A percentile compares a stretch with the other conserved stretches of the same genome.
Conservation (phyloP, 805 yeast genomes). For the Starmera dryadoides region DNA sequence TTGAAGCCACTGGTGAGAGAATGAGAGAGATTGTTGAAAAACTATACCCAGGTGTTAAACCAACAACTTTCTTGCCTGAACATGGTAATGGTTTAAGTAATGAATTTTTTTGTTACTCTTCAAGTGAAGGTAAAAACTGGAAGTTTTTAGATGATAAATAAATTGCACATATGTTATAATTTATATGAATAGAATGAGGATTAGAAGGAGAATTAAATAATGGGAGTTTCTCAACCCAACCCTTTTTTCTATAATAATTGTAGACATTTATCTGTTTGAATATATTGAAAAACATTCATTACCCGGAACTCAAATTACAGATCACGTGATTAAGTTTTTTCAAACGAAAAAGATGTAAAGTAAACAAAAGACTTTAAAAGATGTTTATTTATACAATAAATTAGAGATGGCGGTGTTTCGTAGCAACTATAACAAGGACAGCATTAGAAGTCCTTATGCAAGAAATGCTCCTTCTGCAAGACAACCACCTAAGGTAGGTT, state of each 20-base stretch:
- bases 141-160: slow-evolving; percentile 24
- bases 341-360: too few species aligned
- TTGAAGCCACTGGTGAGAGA: slow-evolving; percentile 88
- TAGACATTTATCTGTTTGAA: too few species aligned
- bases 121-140: slow-evolving; percentile 68
- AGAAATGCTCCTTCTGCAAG: slow-evolving; percentile 2
- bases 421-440: slow-evolving; percentile 4
- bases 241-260: too few species aligned
- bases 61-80: slow-evolving; percentile 68
- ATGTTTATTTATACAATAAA: too few species aligned
- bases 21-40: slow-evolving; percentile 58
- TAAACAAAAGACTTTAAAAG: too few species aligned
- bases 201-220: too few species aligned
- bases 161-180: too few species aligned
- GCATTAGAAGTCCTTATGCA: slow-evolving; percentile 14
- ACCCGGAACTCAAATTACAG: too few species aligned
- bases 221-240: too few species aligned
- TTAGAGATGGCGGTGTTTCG: neutral
- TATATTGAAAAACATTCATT: too few species aligned
- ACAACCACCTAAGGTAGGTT: neutral
- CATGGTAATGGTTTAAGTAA: slow-evolving; percentile 83
- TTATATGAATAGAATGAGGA: too few species aligned
- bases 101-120: slow-evolving; percentile 82
- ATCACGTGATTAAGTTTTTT: too few species aligned
- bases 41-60: slow-evolving; percentile 55